These are phyloP conservation scores for Pseudopyricularia cyperi DNA, from an alignment of 2,329 filamentous ascomycete species.

Conservation along the genomic window DNA sequence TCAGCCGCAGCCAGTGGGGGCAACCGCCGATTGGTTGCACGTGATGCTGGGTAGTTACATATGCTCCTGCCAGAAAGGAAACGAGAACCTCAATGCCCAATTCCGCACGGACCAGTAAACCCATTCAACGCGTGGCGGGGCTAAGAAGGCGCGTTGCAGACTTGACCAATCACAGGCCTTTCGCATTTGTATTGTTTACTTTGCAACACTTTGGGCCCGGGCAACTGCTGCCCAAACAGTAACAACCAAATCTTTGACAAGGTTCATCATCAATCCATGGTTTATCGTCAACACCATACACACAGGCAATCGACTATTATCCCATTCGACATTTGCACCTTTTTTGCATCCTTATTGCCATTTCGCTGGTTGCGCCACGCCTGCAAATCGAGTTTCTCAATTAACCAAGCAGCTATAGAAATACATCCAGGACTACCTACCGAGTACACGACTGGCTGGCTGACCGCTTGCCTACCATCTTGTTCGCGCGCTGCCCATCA, in stretches of 20 bases:
- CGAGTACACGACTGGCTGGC: background rate
- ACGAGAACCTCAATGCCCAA: too few relatives aligned
- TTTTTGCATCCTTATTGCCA: too few relatives aligned
- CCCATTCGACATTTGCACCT: too few relatives aligned
- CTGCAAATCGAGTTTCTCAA: background rate
- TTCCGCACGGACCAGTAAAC: background rate
- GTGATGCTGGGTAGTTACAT: background rate
- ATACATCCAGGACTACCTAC: background rate
- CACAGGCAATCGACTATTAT: background rate
- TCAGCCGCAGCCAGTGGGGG: background rate
- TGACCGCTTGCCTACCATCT: background rate
- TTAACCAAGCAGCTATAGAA: background rate
- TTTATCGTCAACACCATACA: background rate
- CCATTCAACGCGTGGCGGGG: background rate
- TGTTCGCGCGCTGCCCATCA: slow-evolving; percentile 23
- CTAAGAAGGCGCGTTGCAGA: background rate
- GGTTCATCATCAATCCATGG: background rate
- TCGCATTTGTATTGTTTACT: slow-evolving; percentile 3
- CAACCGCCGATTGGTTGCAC: background rate
- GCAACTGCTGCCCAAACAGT: background rate
- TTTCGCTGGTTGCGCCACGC: too few relatives aligned
- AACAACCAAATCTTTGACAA: background rate
- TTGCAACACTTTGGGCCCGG: background rate
- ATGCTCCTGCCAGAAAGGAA: background rate
- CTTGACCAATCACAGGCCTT: background rate